Evolutionary conservation across 441 rosid species (phyloP).

Genomic region (Daphne laureola): DNA sequence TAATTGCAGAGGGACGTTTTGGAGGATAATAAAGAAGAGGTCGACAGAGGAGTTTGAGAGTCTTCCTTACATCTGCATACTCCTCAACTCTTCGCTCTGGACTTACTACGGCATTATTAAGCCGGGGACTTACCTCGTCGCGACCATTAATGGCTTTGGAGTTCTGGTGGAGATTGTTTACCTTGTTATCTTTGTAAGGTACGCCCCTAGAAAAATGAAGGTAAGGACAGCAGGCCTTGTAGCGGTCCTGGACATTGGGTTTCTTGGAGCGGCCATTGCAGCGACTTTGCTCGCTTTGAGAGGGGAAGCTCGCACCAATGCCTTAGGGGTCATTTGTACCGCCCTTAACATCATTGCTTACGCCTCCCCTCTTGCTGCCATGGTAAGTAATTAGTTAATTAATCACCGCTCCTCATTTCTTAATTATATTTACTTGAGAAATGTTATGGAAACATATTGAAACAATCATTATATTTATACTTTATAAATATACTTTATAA

Average conservation of each 20-base stretch:
- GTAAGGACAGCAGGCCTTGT: constrained; percentile 37
- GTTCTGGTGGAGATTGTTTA: constrained; percentile 41
- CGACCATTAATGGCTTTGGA: constrained; percentile 75
- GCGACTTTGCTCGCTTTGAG: constrained; percentile 36
- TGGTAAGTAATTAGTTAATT: constrained; percentile 35
- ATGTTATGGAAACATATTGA: too few relatives aligned
- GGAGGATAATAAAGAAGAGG: constrained; percentile 36
- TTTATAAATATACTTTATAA: too few relatives aligned
- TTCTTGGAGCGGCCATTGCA: constrained; percentile 40
- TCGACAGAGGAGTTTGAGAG: constrained; percentile 74
- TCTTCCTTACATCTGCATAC: constrained; percentile 67
- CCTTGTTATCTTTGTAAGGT: constrained; percentile 43
- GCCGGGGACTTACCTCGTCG: constrained; percentile 53
- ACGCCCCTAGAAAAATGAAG: constrained; percentile 48
- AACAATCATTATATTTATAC: too few relatives aligned
- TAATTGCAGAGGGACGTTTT: constrained; percentile 43
- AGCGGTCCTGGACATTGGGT: constrained; percentile 42
- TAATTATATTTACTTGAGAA: too few relatives aligned
- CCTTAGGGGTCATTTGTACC: constrained; percentile 51
- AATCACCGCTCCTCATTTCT: background rate
- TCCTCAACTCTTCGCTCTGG: constrained; percentile 59
- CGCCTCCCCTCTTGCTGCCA: constrained; percentile 82
- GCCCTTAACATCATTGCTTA: constrained; percentile 72
- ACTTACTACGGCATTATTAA: constrained; percentile 70
- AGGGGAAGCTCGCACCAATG: constrained; percentile 40